These are phyloP conservation scores for Escallonia rubra DNA, from an alignment of 129 eudicot genomes.

Conservation along the genomic window DNA sequence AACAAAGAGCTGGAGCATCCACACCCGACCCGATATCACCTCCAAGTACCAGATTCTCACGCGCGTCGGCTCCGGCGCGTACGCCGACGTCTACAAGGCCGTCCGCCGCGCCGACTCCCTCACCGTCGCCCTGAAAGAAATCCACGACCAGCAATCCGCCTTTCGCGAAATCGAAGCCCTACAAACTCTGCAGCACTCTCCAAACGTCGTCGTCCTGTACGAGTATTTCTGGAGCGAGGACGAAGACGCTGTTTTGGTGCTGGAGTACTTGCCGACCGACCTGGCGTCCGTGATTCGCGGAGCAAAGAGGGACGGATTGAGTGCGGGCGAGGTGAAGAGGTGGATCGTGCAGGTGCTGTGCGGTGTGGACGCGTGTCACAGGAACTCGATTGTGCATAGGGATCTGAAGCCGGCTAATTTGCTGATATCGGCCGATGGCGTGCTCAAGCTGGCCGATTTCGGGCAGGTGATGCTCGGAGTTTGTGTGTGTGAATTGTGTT, in stretches of 20 bases:
- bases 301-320: constrained; percentile 49
- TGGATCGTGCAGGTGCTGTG: constrained; percentile 85
- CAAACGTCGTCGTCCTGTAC: constrained; percentile 75
- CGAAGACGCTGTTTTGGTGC: constrained; percentile 83
- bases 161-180: constrained; percentile 87
- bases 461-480: constrained; percentile 55
- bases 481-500: neutral
- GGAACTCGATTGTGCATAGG: constrained; percentile 75
- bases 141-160: constrained; percentile 85
- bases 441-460: constrained; percentile 85
- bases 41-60: constrained; percentile 60
- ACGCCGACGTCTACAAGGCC: constrained; percentile 82
- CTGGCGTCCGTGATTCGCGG: constrained; percentile 47
- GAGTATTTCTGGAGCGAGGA: constrained; percentile 84
- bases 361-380: constrained; percentile 90
- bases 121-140: constrained; percentile 75
- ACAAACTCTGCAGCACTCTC: constrained; percentile 58
- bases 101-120: constrained; percentile 64
- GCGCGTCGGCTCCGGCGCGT: constrained; percentile 81
- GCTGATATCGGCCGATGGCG: constrained; percentile 73
- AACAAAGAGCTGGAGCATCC: constrained; percentile 94
- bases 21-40: constrained; percentile 77
- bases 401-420: constrained; percentile 88
- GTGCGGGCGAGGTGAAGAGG: constrained; percentile 64
- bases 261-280: constrained; percentile 73